Conservation (phyloP, 1,284 basidiomycete genomes). For the Cryptococcus sp. region DNA sequence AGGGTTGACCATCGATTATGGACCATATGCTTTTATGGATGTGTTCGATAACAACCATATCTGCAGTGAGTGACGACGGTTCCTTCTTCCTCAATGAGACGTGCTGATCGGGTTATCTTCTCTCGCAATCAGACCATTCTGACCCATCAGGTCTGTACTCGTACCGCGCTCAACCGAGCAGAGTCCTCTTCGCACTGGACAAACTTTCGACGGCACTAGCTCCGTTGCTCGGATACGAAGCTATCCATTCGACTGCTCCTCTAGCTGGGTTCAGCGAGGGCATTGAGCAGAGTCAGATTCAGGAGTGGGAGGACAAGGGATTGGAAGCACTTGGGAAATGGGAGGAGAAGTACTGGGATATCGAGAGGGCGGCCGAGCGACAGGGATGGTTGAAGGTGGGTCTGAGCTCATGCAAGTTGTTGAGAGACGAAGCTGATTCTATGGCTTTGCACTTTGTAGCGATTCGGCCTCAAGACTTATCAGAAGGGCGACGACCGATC, state of each 20-base stretch:
- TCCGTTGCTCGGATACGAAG: conserved; percentile 77
- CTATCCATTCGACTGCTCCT: conserved; percentile 60
- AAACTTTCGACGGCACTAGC: conserved; percentile 72
- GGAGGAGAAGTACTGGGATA: conserved; percentile 62
- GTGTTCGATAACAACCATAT: conserved; percentile 80
- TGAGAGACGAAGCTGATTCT: neutral
- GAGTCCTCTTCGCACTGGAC: conserved; percentile 69
- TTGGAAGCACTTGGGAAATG: conserved; percentile 55
- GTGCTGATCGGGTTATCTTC: neutral
- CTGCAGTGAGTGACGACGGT: conserved; percentile 61
- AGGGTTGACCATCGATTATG: conserved; percentile 91
- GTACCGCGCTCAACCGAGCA: conserved; percentile 61
- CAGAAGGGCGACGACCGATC: conserved; percentile 62
- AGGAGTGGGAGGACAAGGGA: conserved; percentile 65
- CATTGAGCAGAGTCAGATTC: conserved; percentile 64
- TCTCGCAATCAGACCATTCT: conserved; percentile 63
- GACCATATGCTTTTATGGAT: conserved; percentile 95
- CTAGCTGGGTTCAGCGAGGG: conserved; percentile 65
- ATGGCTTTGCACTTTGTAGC: conserved; percentile 56
- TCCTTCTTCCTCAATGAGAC: neutral
- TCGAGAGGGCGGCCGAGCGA: conserved; percentile 64
- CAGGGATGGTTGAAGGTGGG: conserved; percentile 67
- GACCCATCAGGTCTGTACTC: conserved; percentile 84
- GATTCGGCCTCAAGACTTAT: conserved; percentile 67
- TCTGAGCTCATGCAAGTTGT: neutral